Percentiles rank a stretch among this genome's conserved stretches.
Evolutionary conservation across 768 basidiomycete genomes (phyloP).

Genomic region (Solioccasus polychromus): DNA sequence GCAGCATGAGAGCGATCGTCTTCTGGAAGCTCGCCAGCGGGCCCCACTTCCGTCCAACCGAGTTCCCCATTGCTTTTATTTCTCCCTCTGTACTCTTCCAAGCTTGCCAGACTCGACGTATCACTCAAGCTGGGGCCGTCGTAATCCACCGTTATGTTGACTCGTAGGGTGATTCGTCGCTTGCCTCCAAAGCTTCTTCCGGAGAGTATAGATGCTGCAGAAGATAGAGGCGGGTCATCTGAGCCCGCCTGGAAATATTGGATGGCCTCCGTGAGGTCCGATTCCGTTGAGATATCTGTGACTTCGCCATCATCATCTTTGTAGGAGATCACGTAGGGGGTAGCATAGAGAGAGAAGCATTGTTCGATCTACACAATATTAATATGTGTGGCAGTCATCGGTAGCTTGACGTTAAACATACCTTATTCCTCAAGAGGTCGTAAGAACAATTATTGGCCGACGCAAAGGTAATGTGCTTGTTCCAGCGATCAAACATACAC

Average conservation of each 20-base stretch:
- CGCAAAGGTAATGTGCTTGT: conserved; percentile 75
- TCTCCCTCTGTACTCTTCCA: conserved; percentile 65
- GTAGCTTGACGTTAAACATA: conserved; percentile 33
- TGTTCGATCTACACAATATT: conserved; percentile 65
- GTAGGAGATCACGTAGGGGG: conserved; percentile 73
- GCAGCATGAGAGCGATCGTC: conserved; percentile 50
- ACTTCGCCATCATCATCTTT: conserved; percentile 87
- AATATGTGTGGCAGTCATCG: not conserved
- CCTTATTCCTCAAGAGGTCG: conserved; percentile 69
- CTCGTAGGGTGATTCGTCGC: conserved; percentile 75
- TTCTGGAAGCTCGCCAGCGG: conserved; percentile 47
- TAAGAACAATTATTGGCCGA: conserved; percentile 80
- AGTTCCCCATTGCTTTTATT: conserved; percentile 53
- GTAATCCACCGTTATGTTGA: conserved; percentile 81
- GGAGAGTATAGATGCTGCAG: conserved; percentile 71
- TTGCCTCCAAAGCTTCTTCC: conserved; percentile 58
- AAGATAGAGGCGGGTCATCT: conserved; percentile 70
- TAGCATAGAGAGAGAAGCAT: conserved; percentile 71
- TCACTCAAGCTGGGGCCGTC: conserved; percentile 91
- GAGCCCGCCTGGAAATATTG: conserved; percentile 75
- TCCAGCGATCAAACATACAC: conserved; percentile 72
- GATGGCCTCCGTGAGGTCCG: conserved; percentile 83
- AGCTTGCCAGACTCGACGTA: conserved; percentile 74
- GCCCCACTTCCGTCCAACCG: conserved; percentile 44
- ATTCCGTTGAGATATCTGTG: conserved; percentile 63